phyloP scores from a whole-genome alignment of 148 eudicot species.

The Silene conica region DNA sequence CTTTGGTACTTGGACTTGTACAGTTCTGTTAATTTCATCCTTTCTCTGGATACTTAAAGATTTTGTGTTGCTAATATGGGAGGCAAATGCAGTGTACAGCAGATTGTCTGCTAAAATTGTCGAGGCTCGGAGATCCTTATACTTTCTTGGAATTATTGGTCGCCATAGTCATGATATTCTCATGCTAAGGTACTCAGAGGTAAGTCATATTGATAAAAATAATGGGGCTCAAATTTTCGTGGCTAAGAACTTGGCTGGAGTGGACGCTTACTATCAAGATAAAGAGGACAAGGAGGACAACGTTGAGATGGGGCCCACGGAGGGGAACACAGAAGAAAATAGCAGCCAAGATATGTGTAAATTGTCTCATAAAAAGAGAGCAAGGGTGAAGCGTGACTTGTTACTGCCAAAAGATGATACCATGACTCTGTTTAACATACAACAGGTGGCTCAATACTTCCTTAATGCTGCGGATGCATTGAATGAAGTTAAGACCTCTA shows the following conservation, averaged over 20 bases:
- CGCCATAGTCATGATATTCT: slow-evolving; percentile 10
- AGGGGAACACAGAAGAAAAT: neutral
- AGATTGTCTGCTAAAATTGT: neutral
- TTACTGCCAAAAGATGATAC: neutral
- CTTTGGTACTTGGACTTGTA: neutral
- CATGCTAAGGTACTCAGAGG: slow-evolving; percentile 6
- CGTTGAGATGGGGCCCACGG: neutral
- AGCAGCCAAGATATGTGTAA: neutral
- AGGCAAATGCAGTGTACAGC: slow-evolving; percentile 6
- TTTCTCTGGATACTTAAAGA: neutral
- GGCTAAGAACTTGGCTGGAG: neutral
- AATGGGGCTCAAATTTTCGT: neutral
- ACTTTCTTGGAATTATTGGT: slow-evolving; percentile 10
- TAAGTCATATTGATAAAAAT: neutral
- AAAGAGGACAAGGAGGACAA: slow-evolving; percentile 5
- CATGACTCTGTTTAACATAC: slow-evolving; percentile 9
- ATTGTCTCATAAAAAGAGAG: neutral
- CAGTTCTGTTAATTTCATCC: too few relatives aligned
- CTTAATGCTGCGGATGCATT: neutral
- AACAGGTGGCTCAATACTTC: slow-evolving; percentile 14
- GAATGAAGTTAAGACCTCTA: neutral
- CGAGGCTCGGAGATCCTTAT: neutral
- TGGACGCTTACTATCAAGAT: neutral
- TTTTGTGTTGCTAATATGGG: slow-evolving; percentile 7
- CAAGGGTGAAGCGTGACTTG: slow-evolving; percentile 3